Evolutionary conservation across 768 basidiomycete species (phyloP), one percentile per base, ranked within the genome.

Genomic region (Panaeolus papilionaceus): DNA sequence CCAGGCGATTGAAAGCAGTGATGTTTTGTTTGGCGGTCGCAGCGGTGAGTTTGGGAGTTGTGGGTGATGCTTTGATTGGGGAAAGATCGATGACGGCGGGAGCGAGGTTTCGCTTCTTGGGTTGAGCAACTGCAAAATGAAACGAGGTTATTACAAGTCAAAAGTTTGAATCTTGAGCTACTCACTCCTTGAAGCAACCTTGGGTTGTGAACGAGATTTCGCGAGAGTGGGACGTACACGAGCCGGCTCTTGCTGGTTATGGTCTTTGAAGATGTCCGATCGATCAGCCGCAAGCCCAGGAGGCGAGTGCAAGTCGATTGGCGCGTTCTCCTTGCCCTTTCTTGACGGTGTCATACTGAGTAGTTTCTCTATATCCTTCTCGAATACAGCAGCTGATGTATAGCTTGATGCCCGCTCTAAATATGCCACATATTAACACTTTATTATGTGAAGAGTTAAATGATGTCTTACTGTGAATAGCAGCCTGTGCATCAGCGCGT

Each of bases 51-150:
- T 84, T 83, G 10, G 84, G 80, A 7, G 74, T 67, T 6, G 78
- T 81, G n/a, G 85, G 85, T 9, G 86, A 87, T n/a, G 81, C 85
- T 71, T 85, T 84, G 76, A 87, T 83, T 3, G 86, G 85, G 2
- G 85, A 84, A 33, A 87, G 76, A 66, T 84, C 83, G 37, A 72
- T 71, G 44, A 79, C 65, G 16, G 78, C 76, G 0, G 78, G 76
- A 0, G 73, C 76, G 12, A 76, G 77, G 11, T 70, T 75, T 26
- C 83, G 83, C 69, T 82, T 86, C 67, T 80, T 78, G 16, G 79
- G 74, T 65, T 77, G 79, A 26, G 74, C 76, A 73, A 74, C 68
- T 71, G 67, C 6, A 47, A 66, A 64, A 44, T 9, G 47, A 65
- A 28, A 44, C 45, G 23, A 33, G 38, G 33, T 33, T 18, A 61